phyloP scores from a whole-genome alignment of 352 stramenopile genomes.

The Phytopythium sindhum region DNA sequence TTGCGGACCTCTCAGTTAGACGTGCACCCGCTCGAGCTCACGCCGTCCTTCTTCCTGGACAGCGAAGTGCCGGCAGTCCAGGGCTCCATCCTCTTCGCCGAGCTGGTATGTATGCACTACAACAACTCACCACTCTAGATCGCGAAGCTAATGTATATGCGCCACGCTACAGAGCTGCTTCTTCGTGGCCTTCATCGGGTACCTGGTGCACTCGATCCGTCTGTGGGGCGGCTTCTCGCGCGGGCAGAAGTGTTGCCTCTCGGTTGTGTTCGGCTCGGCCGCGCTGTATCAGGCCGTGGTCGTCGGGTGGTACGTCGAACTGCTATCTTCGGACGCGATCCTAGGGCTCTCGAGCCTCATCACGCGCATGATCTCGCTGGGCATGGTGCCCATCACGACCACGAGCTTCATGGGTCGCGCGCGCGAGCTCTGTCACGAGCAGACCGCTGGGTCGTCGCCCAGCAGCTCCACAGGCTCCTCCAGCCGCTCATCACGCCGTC shows the following conservation, averaged over 20 bases:
- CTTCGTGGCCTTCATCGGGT: constrained; percentile 61
- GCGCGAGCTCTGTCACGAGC: constrained; percentile 28
- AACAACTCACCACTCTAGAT: neutral
- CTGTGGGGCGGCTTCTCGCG: constrained; percentile 51
- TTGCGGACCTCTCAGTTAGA: neutral
- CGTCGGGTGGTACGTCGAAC: constrained; percentile 35
- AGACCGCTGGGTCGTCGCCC: neutral
- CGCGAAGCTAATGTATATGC: neutral
- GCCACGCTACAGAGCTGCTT: constrained; percentile 37
- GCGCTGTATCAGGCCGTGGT: constrained; percentile 45
- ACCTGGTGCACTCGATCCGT: constrained; percentile 50
- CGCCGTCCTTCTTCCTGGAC: constrained; percentile 12
- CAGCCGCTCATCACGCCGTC: constrained; percentile 17
- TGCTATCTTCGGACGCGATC: constrained; percentile 43
- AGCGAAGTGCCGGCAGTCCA: constrained; percentile 27
- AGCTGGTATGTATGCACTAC: constrained; percentile 21
- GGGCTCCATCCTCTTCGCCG: constrained; percentile 39
- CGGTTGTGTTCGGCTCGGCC: constrained; percentile 36
- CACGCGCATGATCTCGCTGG: constrained; percentile 62
- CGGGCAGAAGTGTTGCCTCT: constrained; percentile 50
- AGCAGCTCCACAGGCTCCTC: constrained; percentile 10
- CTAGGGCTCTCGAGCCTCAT: constrained; percentile 64
- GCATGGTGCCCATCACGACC: constrained; percentile 74
- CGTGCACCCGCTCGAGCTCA: constrained; percentile 5
- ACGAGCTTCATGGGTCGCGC: constrained; percentile 51